Evolutionary conservation across 768 basidiomycete species (phyloP), one percentile per base, ranked within the genome.

Genomic region (Leccinellum rugosiceps): DNA sequence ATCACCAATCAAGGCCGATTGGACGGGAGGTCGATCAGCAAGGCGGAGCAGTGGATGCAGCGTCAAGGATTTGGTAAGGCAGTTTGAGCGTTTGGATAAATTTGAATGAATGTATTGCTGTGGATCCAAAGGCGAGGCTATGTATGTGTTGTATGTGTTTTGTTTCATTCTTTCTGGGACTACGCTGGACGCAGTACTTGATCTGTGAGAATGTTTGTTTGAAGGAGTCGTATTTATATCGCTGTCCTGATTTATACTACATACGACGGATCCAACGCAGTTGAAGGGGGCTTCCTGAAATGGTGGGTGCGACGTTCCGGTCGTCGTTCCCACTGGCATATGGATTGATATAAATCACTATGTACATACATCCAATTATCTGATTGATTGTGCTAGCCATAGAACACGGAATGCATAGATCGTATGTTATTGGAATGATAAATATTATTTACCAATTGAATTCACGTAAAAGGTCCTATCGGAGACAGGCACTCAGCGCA

Each of bases 51-150:
- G 89, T 63, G 82, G 81, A 14, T 78, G 80, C 51, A 90, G 87
- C 63, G 90, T 92, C 56, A 88, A 80, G 71, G 88, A 91, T 52
- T 68, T 92, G 53, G 82, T 90, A 52, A 77, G 72, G 67, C 79
- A 75, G 30, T 92, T 84, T 63, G 88, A 91, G 70, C 69, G 48
- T 5, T 59, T 63, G 62, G 66, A 67, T 7, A 15, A 26, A 14
- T 23, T 10, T 63, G 60, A 68, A 46, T 8, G 26, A 9, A 26
- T 56, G n/a, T 38, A n/a, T 58, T 13, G 50, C 38, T 25, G 43
- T 38, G 48, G 26, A 50, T 34, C 41, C 38, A 32, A 28, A 5
- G 11, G 9, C n/a, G 41, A 11, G 35, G 7, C n/a, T 38, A 53
- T 46, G 19, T n/a, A 15, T 55, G n/a, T 64, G 38, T 52, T 38